These are phyloP conservation scores for Lasiodiplodia citricola DNA, from an alignment of 2,329 filamentous ascomycete species.

Conservation along the genomic window DNA sequence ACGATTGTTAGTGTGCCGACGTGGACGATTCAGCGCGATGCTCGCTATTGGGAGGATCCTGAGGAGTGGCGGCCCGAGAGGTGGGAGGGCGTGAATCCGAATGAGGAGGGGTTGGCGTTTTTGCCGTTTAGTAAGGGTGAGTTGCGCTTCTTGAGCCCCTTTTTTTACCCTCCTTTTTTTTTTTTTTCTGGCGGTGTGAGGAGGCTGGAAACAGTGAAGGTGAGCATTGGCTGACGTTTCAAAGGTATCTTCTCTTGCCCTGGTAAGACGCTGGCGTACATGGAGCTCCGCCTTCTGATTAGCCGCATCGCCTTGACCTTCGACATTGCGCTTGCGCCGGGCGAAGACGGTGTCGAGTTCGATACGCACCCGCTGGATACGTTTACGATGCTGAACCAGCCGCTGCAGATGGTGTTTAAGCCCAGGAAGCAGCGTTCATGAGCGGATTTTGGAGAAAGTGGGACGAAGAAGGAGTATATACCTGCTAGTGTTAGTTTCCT, in stretches of 20 bases:
- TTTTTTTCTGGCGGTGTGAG: background rate
- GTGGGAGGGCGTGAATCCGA: conserved; percentile 8
- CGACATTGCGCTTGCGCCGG: conserved; percentile 32
- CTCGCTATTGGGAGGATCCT: background rate
- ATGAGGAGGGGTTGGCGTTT: conserved; percentile 11
- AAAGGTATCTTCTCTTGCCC: conserved; percentile 31
- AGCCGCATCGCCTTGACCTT: conserved; percentile 32
- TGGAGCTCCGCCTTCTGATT: conserved; percentile 31
- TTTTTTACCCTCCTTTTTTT: background rate
- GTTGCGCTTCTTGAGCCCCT: background rate
- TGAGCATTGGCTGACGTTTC: background rate
- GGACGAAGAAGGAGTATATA: background rate
- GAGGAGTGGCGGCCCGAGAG: conserved; percentile 19
- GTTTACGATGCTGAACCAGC: conserved; percentile 35
- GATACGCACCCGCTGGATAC: conserved; percentile 15
- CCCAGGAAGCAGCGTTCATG: background rate
- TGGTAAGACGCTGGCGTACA: conserved; percentile 33
- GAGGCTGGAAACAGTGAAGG: background rate
- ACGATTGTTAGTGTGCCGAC: conserved; percentile 34
- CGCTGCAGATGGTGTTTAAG: conserved; percentile 36
- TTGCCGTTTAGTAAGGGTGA: conserved; percentile 21
- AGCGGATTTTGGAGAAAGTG: background rate
- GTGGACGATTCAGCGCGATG: conserved; percentile 29
- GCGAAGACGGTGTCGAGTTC: conserved; percentile 34
- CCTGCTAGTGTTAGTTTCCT: too few species aligned